These are phyloP conservation scores for Primulina eburnea DNA, from an alignment of 257 asterid species.

Conservation along the genomic window DNA sequence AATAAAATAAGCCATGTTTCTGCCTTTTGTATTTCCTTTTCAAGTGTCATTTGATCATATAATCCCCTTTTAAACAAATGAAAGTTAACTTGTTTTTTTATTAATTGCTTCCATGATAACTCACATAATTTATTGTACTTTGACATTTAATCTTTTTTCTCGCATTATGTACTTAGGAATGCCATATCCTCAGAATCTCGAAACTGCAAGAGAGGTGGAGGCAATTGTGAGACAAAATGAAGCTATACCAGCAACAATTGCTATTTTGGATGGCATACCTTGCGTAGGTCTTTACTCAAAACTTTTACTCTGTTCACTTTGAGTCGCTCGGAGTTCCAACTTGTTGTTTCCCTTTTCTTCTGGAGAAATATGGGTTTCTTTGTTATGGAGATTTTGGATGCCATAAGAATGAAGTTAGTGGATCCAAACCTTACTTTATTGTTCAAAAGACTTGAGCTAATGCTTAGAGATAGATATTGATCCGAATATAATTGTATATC, in stretches of 20 bases:
- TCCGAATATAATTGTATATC: background rate
- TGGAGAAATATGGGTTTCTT: too few species aligned
- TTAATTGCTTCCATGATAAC: background rate
- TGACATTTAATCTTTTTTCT: conserved; percentile 8
- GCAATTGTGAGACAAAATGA: conserved; percentile 68
- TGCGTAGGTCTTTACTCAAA: conserved; percentile 52
- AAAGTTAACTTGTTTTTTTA: background rate
- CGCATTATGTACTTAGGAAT: conserved; percentile 49
- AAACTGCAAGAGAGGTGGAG: conserved; percentile 84
- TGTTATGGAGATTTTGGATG: conserved; percentile 1
- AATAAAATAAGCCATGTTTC: background rate
- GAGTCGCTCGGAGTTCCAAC: conserved; percentile 9
- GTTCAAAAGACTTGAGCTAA: background rate
- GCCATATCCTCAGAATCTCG: conserved; percentile 94
- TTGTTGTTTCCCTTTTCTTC: conserved; percentile 6
- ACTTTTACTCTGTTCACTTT: conserved; percentile 20
- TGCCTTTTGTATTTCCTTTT: background rate
- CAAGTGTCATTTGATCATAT: background rate
- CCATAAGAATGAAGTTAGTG: conserved; percentile 2
- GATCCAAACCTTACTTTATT: background rate
- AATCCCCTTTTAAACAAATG: conserved; percentile 3
- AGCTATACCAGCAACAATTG: conserved; percentile 90
- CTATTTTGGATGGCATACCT: conserved; percentile 84
- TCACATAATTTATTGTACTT: background rate
- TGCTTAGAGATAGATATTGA: background rate